Conservation (phyloP, 768 basidiomycete genomes). For the Tephrocybe sp. region DNA sequence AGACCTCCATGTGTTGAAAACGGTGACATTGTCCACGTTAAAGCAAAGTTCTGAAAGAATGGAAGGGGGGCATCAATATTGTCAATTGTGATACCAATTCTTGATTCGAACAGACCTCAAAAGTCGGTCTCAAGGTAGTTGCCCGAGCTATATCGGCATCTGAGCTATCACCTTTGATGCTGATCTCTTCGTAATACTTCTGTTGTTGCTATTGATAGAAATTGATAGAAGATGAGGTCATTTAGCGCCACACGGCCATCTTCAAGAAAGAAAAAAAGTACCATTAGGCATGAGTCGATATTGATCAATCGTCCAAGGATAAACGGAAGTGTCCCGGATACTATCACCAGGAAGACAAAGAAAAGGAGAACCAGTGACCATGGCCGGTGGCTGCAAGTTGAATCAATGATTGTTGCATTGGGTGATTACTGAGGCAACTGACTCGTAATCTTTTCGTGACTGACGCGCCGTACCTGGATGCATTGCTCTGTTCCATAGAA, state of each 20-base stretch:
- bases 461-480: conserved; percentile 33
- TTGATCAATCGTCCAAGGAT: conserved; percentile 36
- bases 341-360: conserved; percentile 32
- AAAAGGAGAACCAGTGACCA: conserved; percentile 38
- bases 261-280: conserved; percentile 22
- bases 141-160: conserved; percentile 33
- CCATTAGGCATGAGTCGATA: conserved; percentile 29
- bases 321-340: conserved; percentile 32
- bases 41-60: conserved; percentile 30
- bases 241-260: not conserved
- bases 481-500: conserved; percentile 34
- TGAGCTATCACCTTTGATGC: conserved; percentile 33
- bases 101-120: conserved; percentile 22
- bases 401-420: conserved; percentile 5
- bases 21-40: conserved; percentile 41
- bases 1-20: conserved; percentile 33
- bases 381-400: conserved; percentile 27
- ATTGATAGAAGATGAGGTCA: too few species aligned
- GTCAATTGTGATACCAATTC: too few species aligned
- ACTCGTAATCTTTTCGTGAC: conserved; percentile 36
- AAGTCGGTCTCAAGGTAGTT: conserved; percentile 21
- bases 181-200: conserved; percentile 31
- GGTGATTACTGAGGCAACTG: too few species aligned
- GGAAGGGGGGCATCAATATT: too few species aligned
- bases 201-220: conserved; percentile 29